Evolutionary conservation across 305 asterid species (phyloP).

Genomic region (Fraxinus sp.): DNA sequence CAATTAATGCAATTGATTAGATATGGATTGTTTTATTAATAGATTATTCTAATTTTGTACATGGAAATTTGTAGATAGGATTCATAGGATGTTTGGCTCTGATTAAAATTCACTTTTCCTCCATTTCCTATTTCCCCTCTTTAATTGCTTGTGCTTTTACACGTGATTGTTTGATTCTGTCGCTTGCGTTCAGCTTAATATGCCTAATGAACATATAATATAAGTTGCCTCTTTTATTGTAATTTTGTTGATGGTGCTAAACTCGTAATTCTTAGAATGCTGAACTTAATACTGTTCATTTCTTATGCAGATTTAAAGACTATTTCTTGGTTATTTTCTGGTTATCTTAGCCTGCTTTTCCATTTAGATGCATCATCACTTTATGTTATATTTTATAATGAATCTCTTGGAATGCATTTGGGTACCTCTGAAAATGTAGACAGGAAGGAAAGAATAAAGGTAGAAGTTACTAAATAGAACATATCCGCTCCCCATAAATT

Average conservation of each 20-base stretch:
- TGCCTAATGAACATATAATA: not conserved
- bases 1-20: not conserved
- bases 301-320: not conserved
- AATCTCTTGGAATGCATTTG: not conserved
- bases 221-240: not conserved
- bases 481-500: not conserved
- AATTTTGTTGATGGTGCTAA: not conserved
- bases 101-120: not conserved
- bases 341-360: not conserved
- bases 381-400: not conserved
- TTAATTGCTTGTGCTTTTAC: not conserved
- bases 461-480: not conserved
- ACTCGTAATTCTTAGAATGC: not conserved
- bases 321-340: not conserved
- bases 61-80: not conserved
- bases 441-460: not conserved
- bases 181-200: not conserved
- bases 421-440: not conserved
- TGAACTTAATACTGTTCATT: not conserved
- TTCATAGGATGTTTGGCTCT: not conserved
- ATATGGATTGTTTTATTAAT: not conserved
- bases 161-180: not conserved
- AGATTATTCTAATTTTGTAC: not conserved
- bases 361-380: not conserved
- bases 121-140: not conserved